Percentiles rank a stretch among this genome's conserved stretches.
phyloP scores from a whole-genome alignment of 441 rosid genomes.

The Pelargonium myrrhifolium region DNA sequence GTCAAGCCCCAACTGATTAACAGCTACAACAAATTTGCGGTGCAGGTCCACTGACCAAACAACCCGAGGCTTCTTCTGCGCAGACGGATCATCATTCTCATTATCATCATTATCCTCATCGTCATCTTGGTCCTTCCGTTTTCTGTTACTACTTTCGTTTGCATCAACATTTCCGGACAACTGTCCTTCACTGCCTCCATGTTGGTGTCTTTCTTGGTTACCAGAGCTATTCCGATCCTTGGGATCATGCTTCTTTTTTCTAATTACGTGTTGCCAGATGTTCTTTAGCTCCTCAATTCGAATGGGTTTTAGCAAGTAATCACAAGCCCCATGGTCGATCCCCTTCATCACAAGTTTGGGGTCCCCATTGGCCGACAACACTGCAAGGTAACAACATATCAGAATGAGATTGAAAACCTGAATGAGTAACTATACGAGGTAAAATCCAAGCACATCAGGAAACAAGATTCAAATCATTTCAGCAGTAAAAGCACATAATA shows the following conservation, averaged over 20 bases:
- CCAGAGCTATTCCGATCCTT: slow-evolving; percentile 31
- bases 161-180: slow-evolving; percentile 28
- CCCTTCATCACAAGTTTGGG: slow-evolving; percentile 81
- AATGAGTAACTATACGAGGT: background rate
- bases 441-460: background rate
- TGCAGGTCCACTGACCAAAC: slow-evolving; percentile 90
- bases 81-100: slow-evolving; percentile 51
- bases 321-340: slow-evolving; percentile 79
- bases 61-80: slow-evolving; percentile 81
- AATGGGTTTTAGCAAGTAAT: slow-evolving; percentile 79
- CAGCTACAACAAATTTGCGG: slow-evolving; percentile 79
- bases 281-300: slow-evolving; percentile 76
- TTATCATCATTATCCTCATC: slow-evolving; percentile 58
- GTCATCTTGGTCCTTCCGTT: slow-evolving; percentile 57
- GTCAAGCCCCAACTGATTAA: slow-evolving; percentile 73
- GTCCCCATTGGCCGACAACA: slow-evolving; percentile 81
- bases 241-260: slow-evolving; percentile 46
- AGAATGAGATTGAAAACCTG: background rate
- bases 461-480: background rate
- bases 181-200: slow-evolving; percentile 27
- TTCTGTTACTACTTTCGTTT: slow-evolving; percentile 37
- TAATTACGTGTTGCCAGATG: slow-evolving; percentile 95
- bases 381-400: slow-evolving; percentile 27
- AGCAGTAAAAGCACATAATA: background rate
- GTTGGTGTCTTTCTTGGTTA: slow-evolving; percentile 30